These are phyloP conservation scores for Syzygium grande DNA, from an alignment of 345 rosid genomes.

Conservation along the genomic window DNA sequence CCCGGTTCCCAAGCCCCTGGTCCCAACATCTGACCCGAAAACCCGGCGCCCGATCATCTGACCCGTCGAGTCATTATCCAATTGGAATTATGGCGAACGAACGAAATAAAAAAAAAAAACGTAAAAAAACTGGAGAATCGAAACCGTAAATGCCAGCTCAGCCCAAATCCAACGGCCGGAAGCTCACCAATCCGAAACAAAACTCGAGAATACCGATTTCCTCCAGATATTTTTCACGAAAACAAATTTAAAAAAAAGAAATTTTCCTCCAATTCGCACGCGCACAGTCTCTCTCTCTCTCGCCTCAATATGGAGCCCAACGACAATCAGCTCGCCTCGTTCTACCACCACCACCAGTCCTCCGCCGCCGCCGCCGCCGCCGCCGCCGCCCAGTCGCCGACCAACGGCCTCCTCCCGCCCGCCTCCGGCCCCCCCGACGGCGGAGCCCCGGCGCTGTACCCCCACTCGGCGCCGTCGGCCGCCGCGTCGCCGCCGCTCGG, in stretches of 20 bases:
- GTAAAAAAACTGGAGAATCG: neutral
- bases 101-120: neutral
- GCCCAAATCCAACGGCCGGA: neutral
- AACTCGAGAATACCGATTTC: neutral
- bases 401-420: conserved; percentile 56
- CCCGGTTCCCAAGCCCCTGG: too few species aligned
- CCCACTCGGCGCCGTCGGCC: conserved; percentile 58
- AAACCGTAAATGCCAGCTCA: neutral
- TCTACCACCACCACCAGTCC: conserved; percentile 22
- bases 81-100: neutral
- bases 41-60: neutral
- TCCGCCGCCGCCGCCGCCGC: conserved; percentile 22
- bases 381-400: conserved; percentile 32
- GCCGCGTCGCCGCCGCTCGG: conserved; percentile 53
- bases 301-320: conserved; percentile 47
- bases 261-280: neutral
- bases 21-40: neutral
- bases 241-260: neutral
- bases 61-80: neutral
- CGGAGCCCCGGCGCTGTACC: conserved; percentile 31
- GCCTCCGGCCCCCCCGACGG: conserved; percentile 4
- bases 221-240: neutral
- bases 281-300: conserved; percentile 1
- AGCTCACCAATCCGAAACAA: neutral
- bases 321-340: conserved; percentile 49